Conservation (phyloP, 495 filamentous ascomycete genomes). For the Podospora conica region DNA sequence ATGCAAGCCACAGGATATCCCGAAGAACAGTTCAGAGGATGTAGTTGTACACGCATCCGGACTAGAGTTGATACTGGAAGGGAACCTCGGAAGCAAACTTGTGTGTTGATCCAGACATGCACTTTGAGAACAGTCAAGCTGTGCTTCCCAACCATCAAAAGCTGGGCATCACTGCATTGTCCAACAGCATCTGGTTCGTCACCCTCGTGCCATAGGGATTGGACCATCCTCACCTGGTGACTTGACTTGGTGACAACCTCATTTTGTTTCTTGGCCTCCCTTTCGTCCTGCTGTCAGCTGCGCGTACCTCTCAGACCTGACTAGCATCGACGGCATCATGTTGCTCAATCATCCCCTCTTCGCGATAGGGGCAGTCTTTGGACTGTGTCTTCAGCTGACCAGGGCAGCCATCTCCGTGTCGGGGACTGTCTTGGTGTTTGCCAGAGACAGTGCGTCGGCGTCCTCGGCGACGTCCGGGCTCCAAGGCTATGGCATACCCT, state of each 20-base stretch:
- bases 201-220: neutral
- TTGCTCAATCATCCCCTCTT: neutral
- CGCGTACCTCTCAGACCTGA: neutral
- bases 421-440: slow-evolving; percentile 53
- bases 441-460: slow-evolving; percentile 44
- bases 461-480: slow-evolving; percentile 46
- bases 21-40: neutral
- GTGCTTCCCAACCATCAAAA: neutral
- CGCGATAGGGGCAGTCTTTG: slow-evolving; percentile 2
- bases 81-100: neutral
- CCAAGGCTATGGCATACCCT: slow-evolving; percentile 58
- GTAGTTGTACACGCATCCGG: no score
- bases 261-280: neutral
- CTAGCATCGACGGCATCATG: slow-evolving; percentile 2
- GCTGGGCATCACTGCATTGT: neutral
- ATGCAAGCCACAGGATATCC: neutral
- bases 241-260: neutral
- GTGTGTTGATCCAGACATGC: neutral
- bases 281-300: neutral
- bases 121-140: neutral
- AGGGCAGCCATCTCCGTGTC: slow-evolving; percentile 21
- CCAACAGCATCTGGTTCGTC: neutral
- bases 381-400: neutral
- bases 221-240: neutral
- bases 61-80: neutral